A percentile compares a stretch with the other conserved stretches of the same genome.
phyloP scores from a whole-genome alignment of 148 eudicot genomes.

The Vaccinium macrocarpon region DNA sequence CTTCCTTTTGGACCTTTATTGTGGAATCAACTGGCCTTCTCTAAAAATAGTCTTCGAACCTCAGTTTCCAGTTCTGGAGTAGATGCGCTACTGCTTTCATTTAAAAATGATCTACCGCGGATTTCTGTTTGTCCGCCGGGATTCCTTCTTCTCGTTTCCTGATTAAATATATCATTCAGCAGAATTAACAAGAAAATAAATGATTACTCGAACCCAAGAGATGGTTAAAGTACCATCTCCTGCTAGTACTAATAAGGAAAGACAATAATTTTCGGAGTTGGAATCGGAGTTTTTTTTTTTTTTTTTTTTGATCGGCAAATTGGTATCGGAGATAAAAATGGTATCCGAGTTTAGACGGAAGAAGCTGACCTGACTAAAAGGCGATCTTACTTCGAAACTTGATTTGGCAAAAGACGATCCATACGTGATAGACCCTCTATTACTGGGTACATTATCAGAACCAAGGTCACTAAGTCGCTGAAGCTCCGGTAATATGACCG shows the following conservation, averaged over 20 bases:
- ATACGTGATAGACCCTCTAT: not conserved
- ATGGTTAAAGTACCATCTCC: not conserved
- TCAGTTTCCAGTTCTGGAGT: not conserved
- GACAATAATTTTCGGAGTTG: too few species aligned
- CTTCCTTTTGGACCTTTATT: not conserved
- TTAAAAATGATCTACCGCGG: not conserved
- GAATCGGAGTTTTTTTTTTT: too few species aligned
- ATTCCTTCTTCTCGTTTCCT: conserved; percentile 18
- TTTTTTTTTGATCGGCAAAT: too few species aligned
- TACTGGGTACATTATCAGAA: conserved; percentile 3
- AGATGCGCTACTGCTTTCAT: conserved; percentile 8
- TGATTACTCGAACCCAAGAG: not conserved
- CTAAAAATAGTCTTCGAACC: not conserved
- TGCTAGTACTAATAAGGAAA: too few species aligned
- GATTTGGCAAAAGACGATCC: not conserved
- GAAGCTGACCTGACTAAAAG: conserved; percentile 17
- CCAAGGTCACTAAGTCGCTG: conserved; percentile 42
- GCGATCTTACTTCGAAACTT: conserved; percentile 17
- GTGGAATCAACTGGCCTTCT: not conserved
- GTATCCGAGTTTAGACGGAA: not conserved
- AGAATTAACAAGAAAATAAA: not conserved
- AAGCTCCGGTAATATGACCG: conserved; percentile 58
- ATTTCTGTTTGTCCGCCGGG: not conserved
- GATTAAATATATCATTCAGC: not conserved
- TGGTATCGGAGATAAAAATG: not conserved